Base-by-base conservation (phyloP, 345 rosid genomes). In the Ceriops tagal region DNA sequence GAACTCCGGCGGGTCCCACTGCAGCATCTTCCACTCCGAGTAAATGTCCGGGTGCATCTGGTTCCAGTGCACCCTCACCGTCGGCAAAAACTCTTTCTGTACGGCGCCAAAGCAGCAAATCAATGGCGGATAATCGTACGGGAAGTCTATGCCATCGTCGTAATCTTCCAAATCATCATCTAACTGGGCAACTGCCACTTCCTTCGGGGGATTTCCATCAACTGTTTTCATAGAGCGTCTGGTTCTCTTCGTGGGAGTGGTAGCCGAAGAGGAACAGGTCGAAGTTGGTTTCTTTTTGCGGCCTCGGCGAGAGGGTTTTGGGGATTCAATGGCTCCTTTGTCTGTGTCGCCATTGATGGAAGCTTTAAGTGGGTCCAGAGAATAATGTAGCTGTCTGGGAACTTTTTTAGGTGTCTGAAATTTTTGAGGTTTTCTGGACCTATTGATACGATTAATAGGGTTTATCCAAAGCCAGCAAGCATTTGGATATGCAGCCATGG, bases 1-100 rank as follows among this genome's bases (percentile, higher is more conserved):
- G 69, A 91, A 91, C 82, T 95, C 96, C 53, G 97, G 96, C 16
- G 97, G 97, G 63, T 88, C 91, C 96, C 96, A 91, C 78, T 91
- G 97, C 26, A 95, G 82, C 96, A 86, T 87, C 79, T 91, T 95
- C 97, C 97, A 91, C 75, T 87, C 79, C 21, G 96, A 89, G 82
- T 95, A 91, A 0, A 83, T 89, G 58, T 95, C 96, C 66, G 89
- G 96, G 60, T 95, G 92, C 96, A 87, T 85, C 68, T 73, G 90
- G 9, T 86, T 77, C 59, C 89, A 90, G 71, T 87, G 88, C 53
- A 85, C 95, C 78, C 97, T 79, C 66, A 91, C 97, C 51, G 84
- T 82, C 0, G 98, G 97, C 39, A 91, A 83, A 64, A 93, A 93
- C 65, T 93, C 98, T 76, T 85, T 88, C 78, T 81, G 90, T 5